A percentile compares a stretch with the other conserved stretches of the same genome.
Evolutionary conservation across 331 rosid species (phyloP).

Genomic region (Spiraea crenata): DNA sequence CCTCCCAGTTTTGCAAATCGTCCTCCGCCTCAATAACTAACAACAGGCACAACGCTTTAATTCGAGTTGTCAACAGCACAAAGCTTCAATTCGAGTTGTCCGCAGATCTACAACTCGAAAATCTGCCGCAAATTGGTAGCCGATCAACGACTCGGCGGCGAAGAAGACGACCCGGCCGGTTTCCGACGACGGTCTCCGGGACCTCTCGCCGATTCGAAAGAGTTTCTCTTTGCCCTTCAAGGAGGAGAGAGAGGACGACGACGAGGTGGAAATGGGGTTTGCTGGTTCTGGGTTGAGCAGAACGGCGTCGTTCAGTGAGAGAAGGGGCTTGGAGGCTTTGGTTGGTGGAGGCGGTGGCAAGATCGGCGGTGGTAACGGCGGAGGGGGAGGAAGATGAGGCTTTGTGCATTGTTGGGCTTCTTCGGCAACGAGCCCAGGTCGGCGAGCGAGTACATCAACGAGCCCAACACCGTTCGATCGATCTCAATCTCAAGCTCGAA

Average conservation of each 20-base stretch:
- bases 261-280: constrained; percentile 1
- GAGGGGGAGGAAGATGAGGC: too few relatives aligned
- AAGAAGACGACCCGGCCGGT: constrained; percentile 25
- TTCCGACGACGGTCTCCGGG: constrained; percentile 34
- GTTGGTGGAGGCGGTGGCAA: constrained; percentile 38
- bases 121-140: constrained; percentile 8
- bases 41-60: too few relatives aligned
- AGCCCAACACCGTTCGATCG: constrained; percentile 57
- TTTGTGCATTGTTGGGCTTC: too few relatives aligned
- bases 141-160: constrained; percentile 10
- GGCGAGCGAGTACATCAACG: too few relatives aligned
- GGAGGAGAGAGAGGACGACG: constrained; percentile 35
- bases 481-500: constrained; percentile 49
- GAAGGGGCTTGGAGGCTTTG: constrained; percentile 38
- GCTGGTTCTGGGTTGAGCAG: constrained; percentile 18
- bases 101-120: constrained; percentile 20
- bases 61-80: too few relatives aligned
- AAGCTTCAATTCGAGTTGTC: constrained; percentile 12
- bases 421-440: too few relatives aligned
- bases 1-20: too few relatives aligned
- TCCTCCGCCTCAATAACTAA: too few relatives aligned
- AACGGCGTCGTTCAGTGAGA: constrained; percentile 40
- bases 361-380: constrained; percentile 21
- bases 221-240: constrained; percentile 24
- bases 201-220: constrained; percentile 30